Evolutionary conservation across 768 basidiomycete genomes (phyloP), one percentile per base, ranked within the genome.

Genomic region (Tylopilus balloui): DNA sequence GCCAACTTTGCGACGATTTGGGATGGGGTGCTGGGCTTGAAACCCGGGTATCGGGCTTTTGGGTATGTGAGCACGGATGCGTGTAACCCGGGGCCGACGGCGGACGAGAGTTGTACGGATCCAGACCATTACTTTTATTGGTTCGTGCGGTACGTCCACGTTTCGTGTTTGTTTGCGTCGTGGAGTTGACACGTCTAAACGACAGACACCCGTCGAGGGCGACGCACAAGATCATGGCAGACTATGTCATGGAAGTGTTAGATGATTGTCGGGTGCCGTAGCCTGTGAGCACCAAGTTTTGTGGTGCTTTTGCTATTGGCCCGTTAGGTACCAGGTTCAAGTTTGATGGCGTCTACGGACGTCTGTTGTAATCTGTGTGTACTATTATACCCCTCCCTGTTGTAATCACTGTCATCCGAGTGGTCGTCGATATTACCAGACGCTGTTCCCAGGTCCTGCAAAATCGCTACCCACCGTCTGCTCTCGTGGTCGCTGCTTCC

Each of bases 51-150:
- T 42, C 42, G 54, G 42, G 74, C 75, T 11, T 80, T 80, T 52
- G 78, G 78, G 12, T 80, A 76, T 53, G 65, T 65, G 20, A 78
- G 69, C 28, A 61, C 67, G 11, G 64, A 65, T 17, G 61, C 70
- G 0, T 77, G 71, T 52, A 71, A 59, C 3, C 63, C 62, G 3
- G 67, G 67, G 5, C 57, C 69, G 36, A 71, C 71, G 12, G 67
- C 67, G 5, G 55, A 62, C 4, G 65, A 56, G 3, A 47, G 53
- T 49, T 77, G 76, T 47, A 25, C 47, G 39, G 74, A 77, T 44
- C 72, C 74, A 3, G 74, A 75, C 29, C 76, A 75, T 54, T 70
- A 70, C 41, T 81, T 79, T 50, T 78, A 79, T 55, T 80, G 78
- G 74, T 74, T 79, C 20, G 62, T 64, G 32, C 71, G 73, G 78